Percentiles rank a stretch among this genome's conserved stretches.
These are phyloP conservation scores for Avena insularis DNA, from an alignment of 176 grass and related monocot species.

Conservation along the genomic window DNA sequence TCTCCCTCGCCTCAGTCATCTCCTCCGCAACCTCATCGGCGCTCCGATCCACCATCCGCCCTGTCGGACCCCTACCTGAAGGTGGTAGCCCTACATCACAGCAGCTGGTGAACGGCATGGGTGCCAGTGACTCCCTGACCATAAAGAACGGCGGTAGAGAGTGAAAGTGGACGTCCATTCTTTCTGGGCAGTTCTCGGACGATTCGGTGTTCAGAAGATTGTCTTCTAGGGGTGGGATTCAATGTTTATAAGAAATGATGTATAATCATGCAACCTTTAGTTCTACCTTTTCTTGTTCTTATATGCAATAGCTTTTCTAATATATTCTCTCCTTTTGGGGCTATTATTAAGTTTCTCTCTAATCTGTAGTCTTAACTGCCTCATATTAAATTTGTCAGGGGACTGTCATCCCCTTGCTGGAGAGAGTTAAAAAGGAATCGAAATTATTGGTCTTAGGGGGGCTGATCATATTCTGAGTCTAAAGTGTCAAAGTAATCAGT, in stretches of 20 bases:
- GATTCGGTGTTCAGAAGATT: conserved; percentile 11
- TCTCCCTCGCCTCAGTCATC: conserved; percentile 85
- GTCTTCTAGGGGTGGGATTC: conserved; percentile 29
- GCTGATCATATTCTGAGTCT: background rate
- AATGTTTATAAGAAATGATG: conserved; percentile 58
- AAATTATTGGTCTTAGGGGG: conserved; percentile 40
- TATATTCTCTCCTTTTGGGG: conserved; percentile 40
- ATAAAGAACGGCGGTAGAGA: conserved; percentile 27
- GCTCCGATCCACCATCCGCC: conserved; percentile 35
- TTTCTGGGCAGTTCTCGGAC: background rate
- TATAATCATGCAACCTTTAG: conserved; percentile 60
- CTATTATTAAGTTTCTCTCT: conserved; percentile 32
- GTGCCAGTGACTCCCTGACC: background rate
- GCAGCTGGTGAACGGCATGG: conserved; percentile 12
- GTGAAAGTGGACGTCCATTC: conserved; percentile 11
- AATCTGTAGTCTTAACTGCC: background rate
- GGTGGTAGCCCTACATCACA: conserved; percentile 21
- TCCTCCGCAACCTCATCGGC: conserved; percentile 70
- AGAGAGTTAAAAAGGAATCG: conserved; percentile 39
- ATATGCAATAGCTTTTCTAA: conserved; percentile 40
- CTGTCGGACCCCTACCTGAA: background rate
- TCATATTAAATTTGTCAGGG: conserved; percentile 36
- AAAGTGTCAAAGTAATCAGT: background rate
- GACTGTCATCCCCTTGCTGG: conserved; percentile 23
- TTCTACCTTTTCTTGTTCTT: conserved; percentile 34